Evolutionary conservation across 202 grass and related monocot genomes (phyloP).

Genomic region (Miscanthus sacchariflorus): DNA sequence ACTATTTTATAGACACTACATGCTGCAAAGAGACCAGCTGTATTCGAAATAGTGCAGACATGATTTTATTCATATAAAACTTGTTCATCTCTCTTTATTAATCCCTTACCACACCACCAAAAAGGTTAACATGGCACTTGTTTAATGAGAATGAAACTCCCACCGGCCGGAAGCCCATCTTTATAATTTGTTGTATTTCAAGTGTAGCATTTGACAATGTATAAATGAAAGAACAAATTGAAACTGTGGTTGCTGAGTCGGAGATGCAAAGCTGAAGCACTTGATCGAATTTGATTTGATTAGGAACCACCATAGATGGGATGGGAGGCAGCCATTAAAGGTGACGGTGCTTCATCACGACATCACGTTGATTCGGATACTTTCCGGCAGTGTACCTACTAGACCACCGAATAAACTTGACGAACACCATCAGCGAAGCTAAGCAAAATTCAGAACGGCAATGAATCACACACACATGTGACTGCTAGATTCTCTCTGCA

Average conservation of each 20-base stretch:
- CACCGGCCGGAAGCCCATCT: no score
- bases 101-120: no score
- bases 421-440: constrained; percentile 5
- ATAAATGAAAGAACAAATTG: background rate
- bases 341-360: background rate
- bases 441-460: constrained; percentile 18
- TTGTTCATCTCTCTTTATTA: no score
- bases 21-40: no score
- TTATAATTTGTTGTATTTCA: no score
- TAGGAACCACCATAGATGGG: background rate
- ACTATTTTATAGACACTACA: no score
- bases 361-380: background rate
- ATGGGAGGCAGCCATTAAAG: background rate
- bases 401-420: background rate
- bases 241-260: background rate
- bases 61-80: no score
- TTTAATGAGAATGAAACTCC: no score
- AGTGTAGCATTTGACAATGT: no score
- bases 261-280: background rate
- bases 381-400: background rate
- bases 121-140: no score
- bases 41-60: no score
- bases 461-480: constrained; percentile 44
- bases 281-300: background rate
- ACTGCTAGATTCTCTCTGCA: constrained; percentile 33